Conservation (phyloP, 345 rosid species). For the Citrus medica region DNA sequence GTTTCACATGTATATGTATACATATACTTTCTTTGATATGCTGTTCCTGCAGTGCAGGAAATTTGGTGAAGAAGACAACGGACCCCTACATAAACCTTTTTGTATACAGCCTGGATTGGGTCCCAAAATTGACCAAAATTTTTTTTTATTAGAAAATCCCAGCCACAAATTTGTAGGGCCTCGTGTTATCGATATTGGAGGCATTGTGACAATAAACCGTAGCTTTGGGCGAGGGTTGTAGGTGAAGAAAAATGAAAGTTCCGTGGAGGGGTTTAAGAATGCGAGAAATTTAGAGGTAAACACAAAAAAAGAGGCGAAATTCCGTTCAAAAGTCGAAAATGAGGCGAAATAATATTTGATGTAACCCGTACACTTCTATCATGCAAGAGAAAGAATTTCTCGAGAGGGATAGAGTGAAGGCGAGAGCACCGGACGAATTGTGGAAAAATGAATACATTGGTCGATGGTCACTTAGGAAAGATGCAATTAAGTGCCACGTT, state of each 20-base stretch:
- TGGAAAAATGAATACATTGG: background rate
- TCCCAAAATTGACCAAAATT: constrained; percentile 22
- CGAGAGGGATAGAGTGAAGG: background rate
- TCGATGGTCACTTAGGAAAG: background rate
- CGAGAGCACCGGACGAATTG: background rate
- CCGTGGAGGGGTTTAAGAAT: background rate
- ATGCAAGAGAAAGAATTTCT: background rate
- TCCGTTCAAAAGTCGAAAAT: background rate
- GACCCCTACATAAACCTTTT: constrained; percentile 3
- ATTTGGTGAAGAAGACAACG: constrained; percentile 12
- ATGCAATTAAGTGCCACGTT: background rate
- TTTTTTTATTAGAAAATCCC: constrained; percentile 12
- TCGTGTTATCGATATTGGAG: background rate
- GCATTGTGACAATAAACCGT: background rate
- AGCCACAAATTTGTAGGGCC: constrained; percentile 16
- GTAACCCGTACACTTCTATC: background rate
- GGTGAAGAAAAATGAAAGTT: background rate
- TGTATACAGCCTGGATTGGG: constrained; percentile 43
- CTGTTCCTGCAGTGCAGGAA: constrained; percentile 37
- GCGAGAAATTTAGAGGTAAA: background rate
- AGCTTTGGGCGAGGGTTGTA: background rate
- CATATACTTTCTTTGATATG: background rate
- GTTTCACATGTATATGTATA: constrained; percentile 15
- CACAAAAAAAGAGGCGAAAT: background rate
- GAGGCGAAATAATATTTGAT: background rate